Conservation (phyloP, 148 eudicot genomes). For the Rheum nobile region DNA sequence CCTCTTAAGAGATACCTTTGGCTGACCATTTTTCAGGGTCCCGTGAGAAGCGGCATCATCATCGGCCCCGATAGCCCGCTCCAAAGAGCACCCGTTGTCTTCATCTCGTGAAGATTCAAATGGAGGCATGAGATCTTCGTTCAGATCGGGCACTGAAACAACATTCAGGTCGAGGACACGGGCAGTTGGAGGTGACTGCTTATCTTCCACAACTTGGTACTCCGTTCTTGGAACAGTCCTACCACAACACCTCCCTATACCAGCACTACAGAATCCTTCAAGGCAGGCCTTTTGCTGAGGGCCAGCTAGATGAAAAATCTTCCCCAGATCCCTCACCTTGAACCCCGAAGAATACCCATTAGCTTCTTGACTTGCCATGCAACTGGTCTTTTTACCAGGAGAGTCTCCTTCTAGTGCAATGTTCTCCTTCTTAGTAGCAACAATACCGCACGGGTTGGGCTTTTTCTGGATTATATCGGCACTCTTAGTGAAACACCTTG, state of each 20-base stretch:
- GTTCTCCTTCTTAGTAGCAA: conserved; percentile 19
- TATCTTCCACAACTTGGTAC: conserved; percentile 31
- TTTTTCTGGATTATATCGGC: conserved; percentile 44
- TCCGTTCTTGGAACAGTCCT: conserved; percentile 11
- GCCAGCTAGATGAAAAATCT: conserved; percentile 44
- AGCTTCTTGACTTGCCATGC: conserved; percentile 15
- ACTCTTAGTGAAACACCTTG: conserved; percentile 71
- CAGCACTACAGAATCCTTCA: conserved; percentile 33
- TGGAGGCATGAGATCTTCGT: conserved; percentile 70
- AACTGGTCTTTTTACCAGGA: conserved; percentile 21
- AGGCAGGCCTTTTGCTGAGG: conserved; percentile 42
- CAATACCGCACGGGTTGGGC: conserved; percentile 12
- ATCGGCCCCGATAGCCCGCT: conserved; percentile 30
- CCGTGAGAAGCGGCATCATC: conserved; percentile 63
- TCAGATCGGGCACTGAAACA: conserved; percentile 76
- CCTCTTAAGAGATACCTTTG: conserved; percentile 37
- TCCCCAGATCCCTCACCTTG: conserved; percentile 72
- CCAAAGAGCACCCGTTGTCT: conserved; percentile 32
- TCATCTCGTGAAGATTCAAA: conserved; percentile 69
- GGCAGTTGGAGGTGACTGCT: conserved; percentile 30
- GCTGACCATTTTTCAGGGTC: conserved; percentile 24
- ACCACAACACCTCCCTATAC: conserved; percentile 26
- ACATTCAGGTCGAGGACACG: conserved; percentile 65
- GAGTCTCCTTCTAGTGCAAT: conserved; percentile 30
- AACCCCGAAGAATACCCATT: conserved; percentile 46